Conservation (phyloP, 768 basidiomycete genomes). For the Boletus insuetus region DNA sequence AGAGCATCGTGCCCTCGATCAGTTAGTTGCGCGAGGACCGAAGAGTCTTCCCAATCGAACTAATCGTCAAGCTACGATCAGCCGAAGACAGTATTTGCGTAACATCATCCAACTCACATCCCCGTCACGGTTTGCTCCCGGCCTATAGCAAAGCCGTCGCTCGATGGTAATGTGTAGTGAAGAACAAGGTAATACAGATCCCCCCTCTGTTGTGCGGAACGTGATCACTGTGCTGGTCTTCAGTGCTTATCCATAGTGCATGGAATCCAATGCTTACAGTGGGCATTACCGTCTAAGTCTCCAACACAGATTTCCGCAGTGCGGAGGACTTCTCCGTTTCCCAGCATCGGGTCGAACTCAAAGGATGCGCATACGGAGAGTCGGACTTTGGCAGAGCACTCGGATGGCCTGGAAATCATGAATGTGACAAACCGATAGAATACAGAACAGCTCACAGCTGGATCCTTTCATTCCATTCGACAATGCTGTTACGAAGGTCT, state of each 20-base stretch:
- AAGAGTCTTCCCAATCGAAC: neutral
- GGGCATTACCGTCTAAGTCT: neutral
- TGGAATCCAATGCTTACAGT: neutral
- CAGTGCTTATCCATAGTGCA: neutral
- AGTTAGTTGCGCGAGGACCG: neutral
- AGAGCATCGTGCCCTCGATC: conserved; percentile 4
- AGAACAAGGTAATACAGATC: neutral
- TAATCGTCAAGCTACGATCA: neutral
- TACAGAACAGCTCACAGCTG: neutral
- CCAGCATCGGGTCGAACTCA: conserved; percentile 3
- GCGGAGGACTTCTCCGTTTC: neutral
- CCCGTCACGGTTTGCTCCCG: neutral
- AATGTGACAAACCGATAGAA: neutral
- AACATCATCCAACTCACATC: neutral
- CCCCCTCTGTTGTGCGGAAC: neutral
- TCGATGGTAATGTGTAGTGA: neutral
- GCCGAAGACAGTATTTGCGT: too few relatives aligned
- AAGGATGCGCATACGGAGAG: neutral
- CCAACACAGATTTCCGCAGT: neutral
- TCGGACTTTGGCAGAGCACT: neutral
- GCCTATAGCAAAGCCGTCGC: neutral
- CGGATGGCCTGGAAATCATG: neutral
- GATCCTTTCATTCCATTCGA: neutral
- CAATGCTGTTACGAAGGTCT: neutral
- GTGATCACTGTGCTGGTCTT: neutral